These are phyloP conservation scores for Populus euphratica DNA, from an alignment of 345 rosid species.

Conservation along the genomic window DNA sequence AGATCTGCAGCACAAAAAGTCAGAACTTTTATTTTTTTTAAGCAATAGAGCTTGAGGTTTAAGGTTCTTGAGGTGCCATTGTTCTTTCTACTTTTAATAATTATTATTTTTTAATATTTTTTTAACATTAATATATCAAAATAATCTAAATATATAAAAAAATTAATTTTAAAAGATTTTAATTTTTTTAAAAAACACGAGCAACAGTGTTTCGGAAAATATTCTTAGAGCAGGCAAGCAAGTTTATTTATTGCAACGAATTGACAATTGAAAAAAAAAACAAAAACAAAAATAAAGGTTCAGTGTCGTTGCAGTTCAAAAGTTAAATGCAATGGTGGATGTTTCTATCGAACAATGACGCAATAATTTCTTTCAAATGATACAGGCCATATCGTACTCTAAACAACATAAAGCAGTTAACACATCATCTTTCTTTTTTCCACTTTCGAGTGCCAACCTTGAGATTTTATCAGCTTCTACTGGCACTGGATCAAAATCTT, in stretches of 20 bases:
- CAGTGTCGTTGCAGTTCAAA: background rate
- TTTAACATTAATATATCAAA: too few relatives aligned
- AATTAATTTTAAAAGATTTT: too few relatives aligned
- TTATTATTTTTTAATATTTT: too few relatives aligned
- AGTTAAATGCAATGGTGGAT: background rate
- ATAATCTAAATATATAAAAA: too few relatives aligned
- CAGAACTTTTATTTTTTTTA: too few relatives aligned
- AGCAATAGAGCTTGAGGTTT: background rate
- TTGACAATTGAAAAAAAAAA: background rate
- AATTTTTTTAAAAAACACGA: too few relatives aligned
- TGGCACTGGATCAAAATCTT: background rate
- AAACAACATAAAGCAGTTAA: background rate
- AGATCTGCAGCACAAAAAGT: too few relatives aligned
- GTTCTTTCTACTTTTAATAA: too few relatives aligned
- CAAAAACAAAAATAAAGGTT: background rate
- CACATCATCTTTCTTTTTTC: background rate
- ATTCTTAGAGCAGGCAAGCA: too few relatives aligned
- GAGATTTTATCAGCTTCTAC: background rate
- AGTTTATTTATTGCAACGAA: too few relatives aligned
- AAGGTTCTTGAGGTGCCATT: background rate
- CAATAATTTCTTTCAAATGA: background rate
- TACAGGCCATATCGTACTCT: background rate
- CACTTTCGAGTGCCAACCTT: background rate
- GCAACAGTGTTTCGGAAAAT: too few relatives aligned
- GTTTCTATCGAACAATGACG: background rate